Evolutionary conservation across 2,329 filamentous ascomycete genomes (phyloP), one percentile per base, ranked within the genome.

Genomic region (Aspergillus spinulosporus): DNA sequence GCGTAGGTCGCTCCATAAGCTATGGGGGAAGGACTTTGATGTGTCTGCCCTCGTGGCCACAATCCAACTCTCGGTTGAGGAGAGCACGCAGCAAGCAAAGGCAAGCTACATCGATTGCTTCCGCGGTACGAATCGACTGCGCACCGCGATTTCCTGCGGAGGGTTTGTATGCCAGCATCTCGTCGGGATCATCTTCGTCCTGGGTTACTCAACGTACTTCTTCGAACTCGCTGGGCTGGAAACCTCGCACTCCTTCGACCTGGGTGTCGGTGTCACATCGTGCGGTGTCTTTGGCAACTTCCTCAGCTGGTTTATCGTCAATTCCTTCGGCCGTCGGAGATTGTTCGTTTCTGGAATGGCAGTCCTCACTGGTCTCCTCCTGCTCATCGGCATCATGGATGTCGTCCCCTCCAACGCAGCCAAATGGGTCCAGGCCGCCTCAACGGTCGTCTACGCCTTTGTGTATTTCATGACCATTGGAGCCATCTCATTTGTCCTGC

Each of bases 231-330:
- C 44, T 4, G 44, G 44, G 11, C 44, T 47, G 11, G 28, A 12
- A 6, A 32, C 11, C 2, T n/a, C 44, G 2, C 28, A 47, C 9
- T 32, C 28, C 4, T 47, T 47, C n/a, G 28, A 47, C 28, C 28
- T 47, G 5, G 44, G 44, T 12, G 44, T 47, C 6, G 44, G 44
- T 14, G 44, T 47, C 8, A 47, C 44, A 2, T 28, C 44, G n/a
- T 47, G 44, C 14, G 44, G 44, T 14, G 44, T 47, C 4, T 7
- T 32, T 3, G 44, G 44, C 8, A 47, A 47, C 12, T 32, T 47
- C 44, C 9, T 28, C 28, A 47, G 44, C 44, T 47, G 44, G 44
- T 47, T 47, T 32, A 14, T 47, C 7, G 9, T 47, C 44, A 47
- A 47, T 5, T 47, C 44, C 5, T 32, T 32, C 14, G 44, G 44